phyloP scores from a whole-genome alignment of 306 rosid species.

The Trifolium dubium region DNA sequence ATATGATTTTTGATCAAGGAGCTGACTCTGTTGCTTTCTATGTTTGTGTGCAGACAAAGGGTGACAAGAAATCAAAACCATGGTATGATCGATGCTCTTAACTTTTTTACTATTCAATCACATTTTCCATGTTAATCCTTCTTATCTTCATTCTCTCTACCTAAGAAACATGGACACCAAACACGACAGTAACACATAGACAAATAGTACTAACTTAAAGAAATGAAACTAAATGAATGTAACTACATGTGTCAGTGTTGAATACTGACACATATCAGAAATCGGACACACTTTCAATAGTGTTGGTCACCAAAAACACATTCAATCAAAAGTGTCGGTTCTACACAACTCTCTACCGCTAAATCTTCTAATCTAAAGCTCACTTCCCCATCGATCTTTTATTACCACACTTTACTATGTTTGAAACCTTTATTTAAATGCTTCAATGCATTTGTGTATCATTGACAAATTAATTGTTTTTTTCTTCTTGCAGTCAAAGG shows the following conservation, averaged over 20 bases:
- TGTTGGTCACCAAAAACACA: neutral
- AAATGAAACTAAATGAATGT: neutral
- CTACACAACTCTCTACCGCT: neutral
- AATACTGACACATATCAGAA: neutral
- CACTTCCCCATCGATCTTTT: too few species aligned
- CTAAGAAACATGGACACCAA: neutral
- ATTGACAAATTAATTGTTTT: neutral
- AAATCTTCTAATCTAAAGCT: too few species aligned
- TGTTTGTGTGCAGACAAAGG: conserved; percentile 60
- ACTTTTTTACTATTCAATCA: neutral
- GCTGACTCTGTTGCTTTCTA: conserved; percentile 37
- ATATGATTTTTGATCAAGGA: conserved; percentile 18
- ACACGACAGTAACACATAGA: neutral
- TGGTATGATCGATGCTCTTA: conserved; percentile 57
- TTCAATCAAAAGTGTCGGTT: neutral
- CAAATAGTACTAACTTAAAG: neutral
- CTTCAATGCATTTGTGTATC: neutral
- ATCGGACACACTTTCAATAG: neutral
- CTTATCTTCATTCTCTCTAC: neutral
- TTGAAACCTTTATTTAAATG: neutral
- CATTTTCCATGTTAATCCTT: neutral
- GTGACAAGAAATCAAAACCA: conserved; percentile 57
- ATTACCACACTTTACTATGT: neutral
- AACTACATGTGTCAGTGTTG: neutral
- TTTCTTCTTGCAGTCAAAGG: conserved; percentile 55